Evolutionary conservation across 2,329 filamentous ascomycete genomes (phyloP).

Genomic region (Fusarium sp.): DNA sequence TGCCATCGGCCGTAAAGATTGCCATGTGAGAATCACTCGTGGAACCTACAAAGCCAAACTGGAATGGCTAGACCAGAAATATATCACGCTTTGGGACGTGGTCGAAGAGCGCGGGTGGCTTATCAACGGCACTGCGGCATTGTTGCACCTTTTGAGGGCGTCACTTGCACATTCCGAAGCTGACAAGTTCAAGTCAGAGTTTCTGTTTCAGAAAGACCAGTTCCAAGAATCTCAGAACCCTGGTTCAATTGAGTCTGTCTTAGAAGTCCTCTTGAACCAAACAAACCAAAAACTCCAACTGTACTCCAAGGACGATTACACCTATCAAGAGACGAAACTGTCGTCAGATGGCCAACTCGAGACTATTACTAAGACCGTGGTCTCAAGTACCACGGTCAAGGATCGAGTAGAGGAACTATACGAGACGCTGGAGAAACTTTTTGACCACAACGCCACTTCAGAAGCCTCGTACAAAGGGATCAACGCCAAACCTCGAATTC

Average conservation of each 20-base stretch:
- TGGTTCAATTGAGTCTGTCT: accelerated
- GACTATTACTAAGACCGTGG: too few species aligned
- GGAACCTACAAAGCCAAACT: neutral
- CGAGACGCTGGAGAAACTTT: neutral
- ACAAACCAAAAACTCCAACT: neutral
- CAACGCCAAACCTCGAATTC: neutral
- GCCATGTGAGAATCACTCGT: accelerated
- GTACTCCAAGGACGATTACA: neutral
- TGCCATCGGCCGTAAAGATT: neutral
- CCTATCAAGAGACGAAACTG: neutral
- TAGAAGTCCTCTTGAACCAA: neutral
- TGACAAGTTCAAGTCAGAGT: neutral
- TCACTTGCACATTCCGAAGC: neutral
- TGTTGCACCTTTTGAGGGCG: neutral
- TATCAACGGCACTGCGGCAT: neutral
- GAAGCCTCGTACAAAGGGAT: accelerated
- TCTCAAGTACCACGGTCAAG: neutral
- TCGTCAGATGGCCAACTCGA: too few species aligned
- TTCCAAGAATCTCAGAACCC: neutral
- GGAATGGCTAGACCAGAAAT: neutral
- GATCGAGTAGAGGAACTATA: neutral
- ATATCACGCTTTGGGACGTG: neutral
- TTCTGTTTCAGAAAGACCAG: accelerated
- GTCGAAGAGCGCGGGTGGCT: neutral
- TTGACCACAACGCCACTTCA: neutral